These are phyloP conservation scores for Penicillium sp. DNA, from an alignment of 2,329 filamentous ascomycete species.

Conservation along the genomic window DNA sequence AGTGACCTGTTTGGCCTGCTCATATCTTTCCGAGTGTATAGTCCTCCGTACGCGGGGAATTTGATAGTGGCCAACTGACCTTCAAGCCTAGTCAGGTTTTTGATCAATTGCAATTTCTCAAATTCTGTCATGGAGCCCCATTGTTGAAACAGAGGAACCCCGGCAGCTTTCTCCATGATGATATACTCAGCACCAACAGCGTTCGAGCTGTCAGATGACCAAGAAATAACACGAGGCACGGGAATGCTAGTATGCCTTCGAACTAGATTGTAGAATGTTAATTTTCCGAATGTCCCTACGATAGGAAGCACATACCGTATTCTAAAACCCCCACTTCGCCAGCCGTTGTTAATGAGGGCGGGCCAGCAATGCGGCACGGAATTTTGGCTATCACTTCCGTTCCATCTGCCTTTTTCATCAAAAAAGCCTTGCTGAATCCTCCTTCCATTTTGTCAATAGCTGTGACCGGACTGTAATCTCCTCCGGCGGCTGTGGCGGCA, in stretches of 20 bases:
- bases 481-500: constrained; percentile 12
- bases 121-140: constrained; percentile 32
- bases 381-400: constrained; percentile 34
- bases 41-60: constrained; percentile 27
- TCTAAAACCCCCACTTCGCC: constrained; percentile 32
- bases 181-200: constrained; percentile 42
- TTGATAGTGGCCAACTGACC: constrained; percentile 19
- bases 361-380: constrained; percentile 31
- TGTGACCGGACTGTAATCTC: constrained; percentile 14
- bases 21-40: constrained; percentile 22
- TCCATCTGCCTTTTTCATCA: constrained; percentile 29
- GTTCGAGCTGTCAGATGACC: constrained; percentile 25
- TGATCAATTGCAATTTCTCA: constrained; percentile 24
- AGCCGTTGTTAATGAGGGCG: constrained; percentile 27
- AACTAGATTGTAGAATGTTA: constrained; percentile 14
- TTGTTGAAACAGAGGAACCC: constrained; percentile 30
- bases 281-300: neutral
- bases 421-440: constrained; percentile 33
- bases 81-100: constrained; percentile 22
- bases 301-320: constrained; percentile 25
- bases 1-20: constrained; percentile 1
- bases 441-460: constrained; percentile 30
- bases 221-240: constrained; percentile 26
- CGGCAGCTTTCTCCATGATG: constrained; percentile 40
- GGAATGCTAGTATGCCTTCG: constrained; percentile 23